A percentile compares a stretch with the other conserved stretches of the same genome.
phyloP scores from a whole-genome alignment of 495 filamentous ascomycete species.

The Aeminium ludgeri region DNA sequence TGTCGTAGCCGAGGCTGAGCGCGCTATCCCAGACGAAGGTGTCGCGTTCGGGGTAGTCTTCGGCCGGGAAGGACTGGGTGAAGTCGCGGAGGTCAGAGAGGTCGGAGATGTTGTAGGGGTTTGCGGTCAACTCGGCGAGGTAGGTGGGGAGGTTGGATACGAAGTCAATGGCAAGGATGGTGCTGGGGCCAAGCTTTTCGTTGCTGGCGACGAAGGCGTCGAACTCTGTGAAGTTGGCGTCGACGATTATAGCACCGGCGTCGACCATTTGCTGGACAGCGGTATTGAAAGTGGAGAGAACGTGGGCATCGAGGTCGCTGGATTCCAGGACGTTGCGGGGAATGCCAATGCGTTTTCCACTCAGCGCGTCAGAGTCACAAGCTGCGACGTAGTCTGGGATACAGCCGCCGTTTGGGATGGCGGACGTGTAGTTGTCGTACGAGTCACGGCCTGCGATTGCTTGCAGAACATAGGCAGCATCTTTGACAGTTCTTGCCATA shows the following conservation, averaged over 20 bases:
- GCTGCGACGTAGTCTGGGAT: slow-evolving; percentile 36
- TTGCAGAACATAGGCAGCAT: slow-evolving; percentile 48
- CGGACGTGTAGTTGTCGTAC: slow-evolving; percentile 36
- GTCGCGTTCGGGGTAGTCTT: slow-evolving; percentile 35
- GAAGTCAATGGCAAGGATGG: slow-evolving; percentile 25
- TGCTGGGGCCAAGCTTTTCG: slow-evolving; percentile 8
- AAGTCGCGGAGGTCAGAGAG: slow-evolving; percentile 29
- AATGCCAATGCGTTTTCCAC: slow-evolving; percentile 36
- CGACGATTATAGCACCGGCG: slow-evolving; percentile 36
- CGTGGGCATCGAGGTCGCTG: slow-evolving; percentile 16
- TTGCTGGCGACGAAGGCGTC: slow-evolving; percentile 16
- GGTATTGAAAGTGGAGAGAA: slow-evolving; percentile 30
- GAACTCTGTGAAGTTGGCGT: slow-evolving; percentile 36
- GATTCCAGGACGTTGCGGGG: slow-evolving; percentile 32
- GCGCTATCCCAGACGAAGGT: slow-evolving; percentile 32
- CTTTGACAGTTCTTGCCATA: slow-evolving; percentile 46
- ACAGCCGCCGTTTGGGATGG: slow-evolving; percentile 29
- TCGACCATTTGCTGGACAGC: slow-evolving; percentile 27
- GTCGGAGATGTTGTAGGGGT: slow-evolving; percentile 22
- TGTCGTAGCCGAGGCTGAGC: slow-evolving; percentile 23
- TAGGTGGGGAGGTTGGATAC: slow-evolving; percentile 21
- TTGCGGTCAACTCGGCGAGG: slow-evolving; percentile 26
- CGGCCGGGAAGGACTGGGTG: slow-evolving; percentile 28
- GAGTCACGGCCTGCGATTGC: slow-evolving; percentile 41
- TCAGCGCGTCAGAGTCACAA: slow-evolving; percentile 31